Evolutionary conservation across 2,329 filamentous ascomycete species (phyloP), one percentile per base, ranked within the genome.

Genomic region (Mycocentrospora acerina): DNA sequence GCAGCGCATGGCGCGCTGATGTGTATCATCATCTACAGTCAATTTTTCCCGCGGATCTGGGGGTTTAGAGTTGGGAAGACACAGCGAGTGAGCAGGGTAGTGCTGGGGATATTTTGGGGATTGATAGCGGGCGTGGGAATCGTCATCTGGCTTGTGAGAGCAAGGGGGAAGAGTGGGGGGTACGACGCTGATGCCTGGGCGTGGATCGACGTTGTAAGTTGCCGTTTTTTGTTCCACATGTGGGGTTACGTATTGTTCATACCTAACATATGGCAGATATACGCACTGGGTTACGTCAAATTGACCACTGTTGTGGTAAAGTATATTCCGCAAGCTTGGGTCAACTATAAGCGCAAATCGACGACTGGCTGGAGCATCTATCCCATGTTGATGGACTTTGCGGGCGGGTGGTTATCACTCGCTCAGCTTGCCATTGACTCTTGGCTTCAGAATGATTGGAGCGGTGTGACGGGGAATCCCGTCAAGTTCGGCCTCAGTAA

Each of bases 401-500:
- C 76, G 1, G 93, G 93, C 25, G 90, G 91, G 24, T 62, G 93
- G 13, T 72, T 97, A 33, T 95, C 88, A 43, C 77, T 96, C 35
- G 71, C 79, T 2, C 93, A 98, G 69, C 78, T 95, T 46, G 71
- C 84, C 15, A 83, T 97, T 45, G 93, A 97, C 71, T 90, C 88
- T 43, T 88, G 85, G 42, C 71, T 94, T 25, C 83, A 93, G 66
- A 78, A 78, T 38, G 89, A 95, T 71, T 96, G 91, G 90, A 86
- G 84, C 32, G 93, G 91, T 15, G 76, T 97, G 41, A 90, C 85
- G 0, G 91, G 90, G 1, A 97, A 97, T 65, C 88, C 90, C 1
- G 85, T 93, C 54, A 98, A 97, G 71, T 82, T 97, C 42, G 82
- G 83, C 3, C 76, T 97, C 28, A 86, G 88, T 11, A 91, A 95